These are phyloP conservation scores for Hypomontagnella monticulosa DNA, from an alignment of 495 filamentous ascomycete genomes.

Conservation along the genomic window DNA sequence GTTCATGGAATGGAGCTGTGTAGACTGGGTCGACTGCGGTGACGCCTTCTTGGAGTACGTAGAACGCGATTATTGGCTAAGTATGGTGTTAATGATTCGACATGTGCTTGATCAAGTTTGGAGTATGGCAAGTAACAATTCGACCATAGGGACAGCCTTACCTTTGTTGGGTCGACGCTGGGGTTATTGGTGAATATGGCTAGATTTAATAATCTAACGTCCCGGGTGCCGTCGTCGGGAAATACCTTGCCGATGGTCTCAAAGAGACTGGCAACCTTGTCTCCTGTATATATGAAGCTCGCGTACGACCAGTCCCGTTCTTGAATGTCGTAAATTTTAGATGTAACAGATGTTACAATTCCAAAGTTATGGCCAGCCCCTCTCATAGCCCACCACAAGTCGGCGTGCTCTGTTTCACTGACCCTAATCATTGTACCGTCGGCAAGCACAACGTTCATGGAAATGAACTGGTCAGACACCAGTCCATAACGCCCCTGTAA, in stretches of 20 bases:
- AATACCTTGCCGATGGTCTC: no score
- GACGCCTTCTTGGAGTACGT: conserved; percentile 58
- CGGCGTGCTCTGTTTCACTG: conserved; percentile 49
- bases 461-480: conserved; percentile 65
- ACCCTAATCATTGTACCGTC: conserved; percentile 58
- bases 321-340: conserved; percentile 57
- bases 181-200: conserved; percentile 53
- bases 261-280: conserved; percentile 59
- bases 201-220: conserved; percentile 59
- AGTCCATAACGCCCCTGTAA: conserved; percentile 69
- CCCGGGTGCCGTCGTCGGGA: conserved; percentile 53
- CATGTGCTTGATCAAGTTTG: no score
- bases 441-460: conserved; percentile 65
- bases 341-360: conserved; percentile 62
- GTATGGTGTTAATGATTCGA: background rate
- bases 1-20: conserved; percentile 52
- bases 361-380: conserved; percentile 73
- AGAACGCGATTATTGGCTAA: conserved; percentile 46
- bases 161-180: conserved; percentile 43
- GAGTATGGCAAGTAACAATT: no score
- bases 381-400: conserved; percentile 66
- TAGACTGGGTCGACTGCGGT: conserved; percentile 51
- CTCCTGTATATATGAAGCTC: conserved; percentile 53
- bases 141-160: background rate
- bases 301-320: conserved; percentile 51